Base-by-base conservation (phyloP, 257 asterid genomes). In the Voacanga thouarsii region DNA sequence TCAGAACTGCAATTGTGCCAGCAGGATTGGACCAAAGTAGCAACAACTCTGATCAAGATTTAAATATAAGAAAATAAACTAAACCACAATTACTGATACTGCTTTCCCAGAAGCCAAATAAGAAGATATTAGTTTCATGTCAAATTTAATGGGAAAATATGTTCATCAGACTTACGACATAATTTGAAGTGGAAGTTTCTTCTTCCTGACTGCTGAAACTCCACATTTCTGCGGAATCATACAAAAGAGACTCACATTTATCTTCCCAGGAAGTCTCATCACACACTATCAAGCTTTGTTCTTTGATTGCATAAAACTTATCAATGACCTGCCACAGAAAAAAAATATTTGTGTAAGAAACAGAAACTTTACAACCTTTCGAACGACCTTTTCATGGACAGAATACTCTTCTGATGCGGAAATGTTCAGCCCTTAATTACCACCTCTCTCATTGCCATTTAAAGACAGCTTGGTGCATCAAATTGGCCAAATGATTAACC, bases 151-250 rank as follows among this genome's bases (percentile, higher is more conserved):
- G 9, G 53, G 45, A 16, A 24, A 16, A 57, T 33, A 26, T 47
- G 70, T 65, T 73, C 45, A 59, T 76, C 76, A 80, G 56, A 88
- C 98, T 88, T 84, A 94, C 99, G 80, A 92, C 87, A 87, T 92
- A 93, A 71, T 80, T 80, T 78, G 93, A 85, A 74, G 93, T 88
- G 65, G 99, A 90, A 78, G 94, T 85, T 82, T 90, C 98, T 75
- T 86, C 98, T 75, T 86, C 87, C 70, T 87, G 91, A 81, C 79
- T 64, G 72, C 86, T 83, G 86, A 91, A 91, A 80, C 88, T 90
- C 99, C 99, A 94, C 85, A 77, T 75, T 76, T 92, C 99, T 71
- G 80, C 79, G 44, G 96, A 85, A 90, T 95, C 99, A 56, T 80
- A 83, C 89, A 93, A 65, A 66, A 95, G 94, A 85, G 83, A 80